Evolutionary conservation across 345 rosid species (phyloP).

Genomic region (Salix caprea): DNA sequence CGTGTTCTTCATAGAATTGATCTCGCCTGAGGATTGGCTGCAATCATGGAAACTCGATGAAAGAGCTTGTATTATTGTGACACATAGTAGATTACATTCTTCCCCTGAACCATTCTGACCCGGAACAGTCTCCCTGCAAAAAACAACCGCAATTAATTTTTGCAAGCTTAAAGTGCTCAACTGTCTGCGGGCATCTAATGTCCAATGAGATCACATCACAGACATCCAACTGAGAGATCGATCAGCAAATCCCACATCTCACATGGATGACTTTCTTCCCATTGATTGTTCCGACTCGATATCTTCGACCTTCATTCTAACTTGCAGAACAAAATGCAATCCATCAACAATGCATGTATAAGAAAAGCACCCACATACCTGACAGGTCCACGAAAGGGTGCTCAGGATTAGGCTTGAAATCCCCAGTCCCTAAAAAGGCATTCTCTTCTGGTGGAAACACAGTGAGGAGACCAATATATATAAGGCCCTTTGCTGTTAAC

Average conservation of each 20-base stretch:
- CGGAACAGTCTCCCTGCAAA: conserved; percentile 42
- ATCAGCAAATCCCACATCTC: conserved; percentile 44
- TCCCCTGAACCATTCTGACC: conserved; percentile 37
- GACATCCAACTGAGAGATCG: conserved; percentile 32
- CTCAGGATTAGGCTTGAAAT: conserved; percentile 27
- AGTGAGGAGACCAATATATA: conserved; percentile 41
- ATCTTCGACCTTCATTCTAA: conserved; percentile 35
- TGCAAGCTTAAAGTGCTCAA: too few relatives aligned
- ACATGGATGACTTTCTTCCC: conserved; percentile 43
- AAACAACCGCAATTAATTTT: background rate
- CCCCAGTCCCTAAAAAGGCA: conserved; percentile 31
- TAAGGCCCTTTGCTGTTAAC: conserved; percentile 43
- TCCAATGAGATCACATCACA: background rate
- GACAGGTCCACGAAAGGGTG: conserved; percentile 45
- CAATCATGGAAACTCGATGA: background rate
- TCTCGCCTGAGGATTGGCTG: conserved; percentile 87
- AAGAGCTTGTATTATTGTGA: too few relatives aligned
- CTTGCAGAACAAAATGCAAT: background rate
- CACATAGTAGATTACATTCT: conserved; percentile 31
- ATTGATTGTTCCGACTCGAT: conserved; percentile 35
- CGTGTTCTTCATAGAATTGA: conserved; percentile 51
- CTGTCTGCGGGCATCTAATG: too few relatives aligned
- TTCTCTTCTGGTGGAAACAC: conserved; percentile 41
- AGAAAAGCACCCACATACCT: conserved; percentile 16
- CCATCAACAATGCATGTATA: background rate